Evolutionary conservation across 257 asterid genomes (phyloP), one percentile per base, ranked within the genome.

Genomic region (Misopates orontium): DNA sequence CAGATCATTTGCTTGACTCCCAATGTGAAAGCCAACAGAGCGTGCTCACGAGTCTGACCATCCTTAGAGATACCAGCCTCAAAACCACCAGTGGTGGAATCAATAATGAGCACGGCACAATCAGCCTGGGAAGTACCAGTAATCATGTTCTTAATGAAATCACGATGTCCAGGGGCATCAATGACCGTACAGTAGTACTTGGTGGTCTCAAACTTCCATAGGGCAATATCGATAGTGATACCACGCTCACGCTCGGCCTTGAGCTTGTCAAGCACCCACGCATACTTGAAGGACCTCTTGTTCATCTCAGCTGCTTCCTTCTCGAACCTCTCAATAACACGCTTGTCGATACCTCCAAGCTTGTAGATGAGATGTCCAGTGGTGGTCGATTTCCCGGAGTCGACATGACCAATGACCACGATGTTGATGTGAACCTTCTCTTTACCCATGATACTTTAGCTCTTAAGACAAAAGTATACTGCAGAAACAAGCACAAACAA

Each of bases 161-260:
- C 96, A 60, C 95, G 88, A 75, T 88, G 96, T 32, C 96, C 96
- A 16, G 96, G 96, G 14, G 96, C 95, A 82, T 88, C 96, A 60
- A 88, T 88, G 65, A 88, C 96, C 0, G 94, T 88, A 84, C 96
- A 88, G 73, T 85, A 88, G 78, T 88, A 88, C 78, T 88, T 88
- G 62, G 91, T 88, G 47, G 96, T 88, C 87, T 88, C 96, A 17
- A 88, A 88, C 78, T 87, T 87, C 95, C 95, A 87, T 83, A 87
- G 52, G 62, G 96, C 96, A 68, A 88, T 88, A 71, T 88, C 95
- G 18, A 88, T 88, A 44, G 96, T 88, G 14, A 88, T 88, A 77
- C 95, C 96, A 69, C 95, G 96, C 44, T 88, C 96, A 20, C 91
- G 96, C 80, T 88, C 96, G 22, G 96, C 96, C 74, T 88, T 88